phyloP scores from a whole-genome alignment of 2,329 filamentous ascomycete genomes.

The Colletotrichum siamense region DNA sequence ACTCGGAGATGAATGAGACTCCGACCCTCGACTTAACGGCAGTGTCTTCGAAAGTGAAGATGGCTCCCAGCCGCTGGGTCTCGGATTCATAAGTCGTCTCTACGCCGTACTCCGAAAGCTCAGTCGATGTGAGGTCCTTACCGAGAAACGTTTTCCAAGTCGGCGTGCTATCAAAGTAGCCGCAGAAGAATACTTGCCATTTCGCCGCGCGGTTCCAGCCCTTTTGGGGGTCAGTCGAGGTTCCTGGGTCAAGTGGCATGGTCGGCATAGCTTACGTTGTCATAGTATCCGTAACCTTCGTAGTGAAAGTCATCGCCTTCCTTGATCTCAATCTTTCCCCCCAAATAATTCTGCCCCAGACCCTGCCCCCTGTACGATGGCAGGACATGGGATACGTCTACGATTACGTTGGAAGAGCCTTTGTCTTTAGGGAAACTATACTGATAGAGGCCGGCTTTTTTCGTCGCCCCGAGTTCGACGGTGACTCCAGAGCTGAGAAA shows the following conservation, averaged over 20 bases:
- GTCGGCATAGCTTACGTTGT: constrained; percentile 51
- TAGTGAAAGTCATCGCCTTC: constrained; percentile 54
- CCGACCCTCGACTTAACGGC: constrained; percentile 65
- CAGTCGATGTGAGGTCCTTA: constrained; percentile 32
- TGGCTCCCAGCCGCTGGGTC: constrained; percentile 48
- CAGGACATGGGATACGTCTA: constrained; percentile 71
- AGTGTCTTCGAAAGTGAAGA: constrained; percentile 58
- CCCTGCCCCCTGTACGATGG: constrained; percentile 66
- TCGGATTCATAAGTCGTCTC: constrained; percentile 36
- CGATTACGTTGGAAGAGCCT: constrained; percentile 51
- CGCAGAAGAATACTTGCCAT: constrained; percentile 70
- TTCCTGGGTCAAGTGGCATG: not conserved
- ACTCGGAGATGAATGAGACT: constrained; percentile 69
- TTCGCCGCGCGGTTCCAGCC: constrained; percentile 69
- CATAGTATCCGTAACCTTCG: constrained; percentile 65
- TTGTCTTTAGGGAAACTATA: constrained; percentile 59
- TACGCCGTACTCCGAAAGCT: constrained; percentile 36
- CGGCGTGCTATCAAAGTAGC: constrained; percentile 57
- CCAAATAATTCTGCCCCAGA: constrained; percentile 66
- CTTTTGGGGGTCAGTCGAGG: constrained; percentile 29
- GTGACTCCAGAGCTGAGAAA: constrained; percentile 59
- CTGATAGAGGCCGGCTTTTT: constrained; percentile 63
- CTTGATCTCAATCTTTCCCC: constrained; percentile 61
- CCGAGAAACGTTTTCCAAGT: constrained; percentile 51
- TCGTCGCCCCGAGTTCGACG: constrained; percentile 62